These are phyloP conservation scores for Cutaneotrichosporon cyanovorans DNA, from an alignment of 1,284 basidiomycete genomes.

Conservation along the genomic window DNA sequence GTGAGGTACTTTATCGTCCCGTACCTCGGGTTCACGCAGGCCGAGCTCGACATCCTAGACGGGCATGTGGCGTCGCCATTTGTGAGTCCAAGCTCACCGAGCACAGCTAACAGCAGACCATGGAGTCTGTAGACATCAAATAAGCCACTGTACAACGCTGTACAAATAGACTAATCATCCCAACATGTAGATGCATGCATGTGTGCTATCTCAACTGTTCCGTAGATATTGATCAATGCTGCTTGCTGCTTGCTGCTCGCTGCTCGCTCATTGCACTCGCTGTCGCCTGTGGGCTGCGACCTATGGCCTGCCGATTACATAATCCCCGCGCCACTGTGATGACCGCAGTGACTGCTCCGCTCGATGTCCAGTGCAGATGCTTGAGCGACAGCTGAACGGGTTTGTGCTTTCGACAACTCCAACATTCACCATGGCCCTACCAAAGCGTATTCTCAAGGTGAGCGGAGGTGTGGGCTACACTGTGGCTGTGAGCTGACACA, in stretches of 20 bases:
- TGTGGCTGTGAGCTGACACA: no score
- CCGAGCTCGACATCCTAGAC: conserved; percentile 78
- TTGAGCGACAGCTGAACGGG: no score
- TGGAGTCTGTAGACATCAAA: conserved; percentile 47
- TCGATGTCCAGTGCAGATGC: no score
- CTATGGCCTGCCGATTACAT: no score
- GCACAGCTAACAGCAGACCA: conserved; percentile 40
- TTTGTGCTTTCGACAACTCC: background rate
- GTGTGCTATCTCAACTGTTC: no score
- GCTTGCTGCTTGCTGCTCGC: no score
- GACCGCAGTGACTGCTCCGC: no score
- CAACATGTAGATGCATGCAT: no score
- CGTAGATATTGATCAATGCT: background rate
- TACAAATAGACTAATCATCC: no score
- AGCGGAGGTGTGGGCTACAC: conserved; percentile 9
- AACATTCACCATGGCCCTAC: conserved; percentile 19
- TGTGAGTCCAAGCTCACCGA: conserved; percentile 50
- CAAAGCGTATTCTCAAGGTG: conserved; percentile 48
- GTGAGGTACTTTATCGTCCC: conserved; percentile 68
- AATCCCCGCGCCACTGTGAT: no score
- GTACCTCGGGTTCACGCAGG: conserved; percentile 63
- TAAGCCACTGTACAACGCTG: background rate
- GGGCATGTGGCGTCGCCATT: conserved; percentile 64
- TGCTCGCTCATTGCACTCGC: no score
- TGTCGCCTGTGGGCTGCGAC: no score